These are phyloP conservation scores for Crotalaria pallida DNA, from an alignment of 306 rosid genomes.

Conservation along the genomic window DNA sequence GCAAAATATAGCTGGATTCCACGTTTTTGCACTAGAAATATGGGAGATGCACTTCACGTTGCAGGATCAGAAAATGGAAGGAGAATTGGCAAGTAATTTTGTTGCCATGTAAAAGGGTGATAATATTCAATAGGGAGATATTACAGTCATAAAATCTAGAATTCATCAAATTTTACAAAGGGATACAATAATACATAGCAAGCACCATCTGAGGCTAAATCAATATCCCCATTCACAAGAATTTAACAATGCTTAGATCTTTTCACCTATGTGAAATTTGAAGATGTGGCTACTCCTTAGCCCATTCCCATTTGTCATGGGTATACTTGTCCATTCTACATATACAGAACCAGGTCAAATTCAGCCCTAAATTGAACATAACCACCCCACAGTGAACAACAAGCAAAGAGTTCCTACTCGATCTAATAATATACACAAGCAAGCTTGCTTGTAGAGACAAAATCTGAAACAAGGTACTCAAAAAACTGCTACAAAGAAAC, in stretches of 20 bases:
- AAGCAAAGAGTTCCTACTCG: conserved; percentile 40
- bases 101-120: neutral
- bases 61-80: neutral
- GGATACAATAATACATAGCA: conserved; percentile 16
- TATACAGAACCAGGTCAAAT: conserved; percentile 31
- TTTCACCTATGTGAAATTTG: conserved; percentile 20
- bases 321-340: conserved; percentile 22
- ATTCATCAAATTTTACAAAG: conserved; percentile 22
- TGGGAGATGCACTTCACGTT: neutral
- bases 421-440: conserved; percentile 45
- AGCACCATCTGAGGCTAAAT: conserved; percentile 4
- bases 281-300: conserved; percentile 18
- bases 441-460: conserved; percentile 36
- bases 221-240: neutral
- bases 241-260: conserved; percentile 15
- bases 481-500: neutral
- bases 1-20: neutral
- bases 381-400: conserved; percentile 30
- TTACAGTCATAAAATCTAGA: neutral
- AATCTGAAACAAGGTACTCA: conserved; percentile 27
- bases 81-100: neutral
- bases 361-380: conserved; percentile 79
- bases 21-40: neutral
- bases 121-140: neutral
- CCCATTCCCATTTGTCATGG: conserved; percentile 32